Base-by-base conservation (phyloP, 495 filamentous ascomycete genomes). In the Hyphodiscus hymeniophilus region DNA sequence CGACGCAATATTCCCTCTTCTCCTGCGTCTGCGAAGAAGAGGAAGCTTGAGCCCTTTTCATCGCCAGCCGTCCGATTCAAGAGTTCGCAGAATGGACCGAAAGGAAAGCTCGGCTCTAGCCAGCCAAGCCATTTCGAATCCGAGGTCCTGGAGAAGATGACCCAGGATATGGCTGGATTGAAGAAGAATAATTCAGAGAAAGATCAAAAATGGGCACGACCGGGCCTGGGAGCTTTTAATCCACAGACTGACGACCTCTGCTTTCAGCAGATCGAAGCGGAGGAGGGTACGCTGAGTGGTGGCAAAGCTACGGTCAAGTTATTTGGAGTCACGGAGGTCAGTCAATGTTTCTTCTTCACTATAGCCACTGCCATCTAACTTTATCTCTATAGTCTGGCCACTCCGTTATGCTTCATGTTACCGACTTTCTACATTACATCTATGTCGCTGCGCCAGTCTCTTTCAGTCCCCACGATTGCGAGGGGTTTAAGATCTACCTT, bases 201-300 rank as follows among this genome's bases (percentile, higher is more conserved):
- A 62, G 92, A 97, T 63, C 92, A 99, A 65, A 79, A 89, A 55
- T 99, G 92, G 92, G 77, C 80, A 15, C 77, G 92, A 22, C 94
- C 94, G 10, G 67, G 72, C 8, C 65, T 97, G 5, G 77, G 76
- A 4, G 71, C 76, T 38, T 95, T 90, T 62, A 68, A 91, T 50
- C 76, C 81, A n/a, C 55, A 68, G 23, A 83, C 64, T 38, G 77
- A 92, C 35, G 85, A 67, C 50, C 72, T 99, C 10, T 80, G 75
- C 59, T 97, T 97, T 63, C 92, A 97, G 65, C 86, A 94, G 60
- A 97, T 99, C 61, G 92, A 99, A 54, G 84, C 80, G 3, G 91
- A 97, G 56, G 91, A 97, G 63, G 90, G 92, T 16, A 80, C 76
- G 2, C 54, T 95, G 5, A 57, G 74, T 62, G 81, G 82, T 50